Base-by-base conservation (phyloP, 2,329 filamentous ascomycete genomes). In the Cadophora malorum region DNA sequence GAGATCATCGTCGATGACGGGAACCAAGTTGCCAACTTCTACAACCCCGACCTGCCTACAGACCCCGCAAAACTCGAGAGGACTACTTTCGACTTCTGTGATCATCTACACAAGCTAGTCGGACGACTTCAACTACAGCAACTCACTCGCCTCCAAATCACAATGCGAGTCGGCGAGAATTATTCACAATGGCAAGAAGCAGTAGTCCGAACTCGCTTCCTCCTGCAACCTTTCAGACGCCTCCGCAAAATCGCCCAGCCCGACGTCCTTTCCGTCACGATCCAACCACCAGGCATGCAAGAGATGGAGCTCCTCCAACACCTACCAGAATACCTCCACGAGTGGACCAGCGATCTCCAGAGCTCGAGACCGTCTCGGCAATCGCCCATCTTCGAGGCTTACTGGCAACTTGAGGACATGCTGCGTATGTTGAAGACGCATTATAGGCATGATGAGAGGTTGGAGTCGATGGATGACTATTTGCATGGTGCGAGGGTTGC, bases 1-100 rank as follows among this genome's bases (percentile, higher is more conserved):
- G 45, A 66, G 19, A 49, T 71, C 23, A 41, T 62, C 4, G 52
- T 67, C 14, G 47, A 16, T 7, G 45, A 52, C 21, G 14, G 41
- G 19, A 19, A 45, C 14, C 16, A 63, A 21, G 14, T 21, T 19
- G 10, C 25, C 28, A 23, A 25, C 35, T 38, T 38, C 12, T 38
- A 38, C 35, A 38, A 38, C 1, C 25, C 60, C 8, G 21, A 23
- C 21, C 2, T 6, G 47, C 14, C 49, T 8, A 19, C 33, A 10
- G 31, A 41, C 10, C 4, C 47, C 1, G 50, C n/a, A 8, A 16
- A 23, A 3, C 21, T 63, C 6, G 49, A 63, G 21, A 33, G 2
- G 19, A 52, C 35, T 1, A 4, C 52, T 4, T 63, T 38, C 33
- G 47, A 63, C 12, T 45, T 53, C 9, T 63, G 61, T 10, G 61